These are phyloP conservation scores for Amanita muscaria DNA, from an alignment of 768 basidiomycete species.

Conservation along the genomic window DNA sequence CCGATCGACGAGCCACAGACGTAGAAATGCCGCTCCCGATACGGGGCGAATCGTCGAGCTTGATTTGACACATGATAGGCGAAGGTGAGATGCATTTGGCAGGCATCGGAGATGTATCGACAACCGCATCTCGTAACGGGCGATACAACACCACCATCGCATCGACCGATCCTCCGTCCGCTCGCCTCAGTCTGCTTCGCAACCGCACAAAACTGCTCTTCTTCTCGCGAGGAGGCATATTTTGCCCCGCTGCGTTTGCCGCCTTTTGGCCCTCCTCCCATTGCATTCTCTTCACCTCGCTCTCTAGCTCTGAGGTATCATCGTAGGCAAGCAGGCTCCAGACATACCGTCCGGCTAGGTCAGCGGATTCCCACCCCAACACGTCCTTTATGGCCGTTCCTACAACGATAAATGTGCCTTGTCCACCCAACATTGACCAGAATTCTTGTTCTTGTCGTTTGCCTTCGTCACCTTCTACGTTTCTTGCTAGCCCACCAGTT, in stretches of 20 bases:
- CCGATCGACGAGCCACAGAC: conserved; percentile 8
- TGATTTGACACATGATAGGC: conserved; percentile 30
- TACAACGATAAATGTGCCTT: conserved; percentile 42
- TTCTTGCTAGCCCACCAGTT: conserved; percentile 38
- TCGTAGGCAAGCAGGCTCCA: conserved; percentile 21
- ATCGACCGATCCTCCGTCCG: conserved; percentile 23
- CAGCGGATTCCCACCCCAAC: conserved; percentile 51
- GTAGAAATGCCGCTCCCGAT: conserved; percentile 2
- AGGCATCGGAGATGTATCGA: conserved; percentile 5
- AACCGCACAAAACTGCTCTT: conserved; percentile 15
- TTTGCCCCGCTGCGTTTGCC: background rate
- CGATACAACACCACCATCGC: conserved; percentile 22
- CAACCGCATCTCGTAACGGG: conserved; percentile 16
- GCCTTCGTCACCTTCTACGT: conserved; percentile 5
- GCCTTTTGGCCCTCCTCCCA: conserved; percentile 14
- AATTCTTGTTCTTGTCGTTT: conserved; percentile 24
- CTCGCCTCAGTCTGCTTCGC: conserved; percentile 28
- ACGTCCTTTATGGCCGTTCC: conserved; percentile 48
- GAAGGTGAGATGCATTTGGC: conserved; percentile 23
- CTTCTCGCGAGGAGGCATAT: background rate
- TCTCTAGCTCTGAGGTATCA: conserved; percentile 12
- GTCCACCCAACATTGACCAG: conserved; percentile 44
- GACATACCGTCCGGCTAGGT: conserved; percentile 42
- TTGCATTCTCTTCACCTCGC: conserved; percentile 15
- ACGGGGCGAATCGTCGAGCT: conserved; percentile 17